Conservation (phyloP, 257 asterid species). For the Cruciata laevipes region DNA sequence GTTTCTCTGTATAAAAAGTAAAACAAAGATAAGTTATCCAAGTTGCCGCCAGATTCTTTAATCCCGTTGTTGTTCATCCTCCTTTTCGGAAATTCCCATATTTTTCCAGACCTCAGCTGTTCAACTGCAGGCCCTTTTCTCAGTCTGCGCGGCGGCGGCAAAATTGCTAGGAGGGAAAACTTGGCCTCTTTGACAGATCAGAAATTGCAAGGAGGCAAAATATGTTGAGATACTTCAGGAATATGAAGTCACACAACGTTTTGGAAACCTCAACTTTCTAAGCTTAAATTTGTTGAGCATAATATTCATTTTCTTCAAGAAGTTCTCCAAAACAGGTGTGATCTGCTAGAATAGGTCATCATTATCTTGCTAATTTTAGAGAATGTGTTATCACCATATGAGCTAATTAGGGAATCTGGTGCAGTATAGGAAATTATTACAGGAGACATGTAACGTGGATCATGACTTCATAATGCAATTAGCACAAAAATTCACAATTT, state of each 20-base stretch:
- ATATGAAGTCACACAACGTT: constrained; percentile 91
- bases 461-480: neutral
- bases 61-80: constrained; percentile 21
- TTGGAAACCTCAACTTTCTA: constrained; percentile 80
- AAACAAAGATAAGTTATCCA: too few species aligned
- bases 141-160: too few species aligned
- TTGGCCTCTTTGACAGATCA: constrained; percentile 86
- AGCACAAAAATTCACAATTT: neutral
- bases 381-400: constrained; percentile 51
- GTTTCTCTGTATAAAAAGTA: too few species aligned
- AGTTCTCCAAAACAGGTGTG: constrained; percentile 87
- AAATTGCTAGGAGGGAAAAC: constrained; percentile 92
- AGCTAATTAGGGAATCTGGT: constrained; percentile 52
- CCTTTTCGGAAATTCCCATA: constrained; percentile 22
- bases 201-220: constrained; percentile 97
- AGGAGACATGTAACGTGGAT: neutral
- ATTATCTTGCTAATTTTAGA: constrained; percentile 68
- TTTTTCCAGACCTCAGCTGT: constrained; percentile 25
- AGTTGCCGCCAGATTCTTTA: constrained; percentile 24
- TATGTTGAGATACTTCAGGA: constrained; percentile 88
- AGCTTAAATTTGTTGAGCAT: constrained; percentile 93
- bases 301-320: constrained; percentile 97
- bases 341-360: constrained; percentile 91
- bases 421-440: constrained; percentile 9
- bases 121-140: constrained; percentile 45